Evolutionary conservation across 2,329 filamentous ascomycete species (phyloP).

Genomic region (Talaromyces funiculosus): DNA sequence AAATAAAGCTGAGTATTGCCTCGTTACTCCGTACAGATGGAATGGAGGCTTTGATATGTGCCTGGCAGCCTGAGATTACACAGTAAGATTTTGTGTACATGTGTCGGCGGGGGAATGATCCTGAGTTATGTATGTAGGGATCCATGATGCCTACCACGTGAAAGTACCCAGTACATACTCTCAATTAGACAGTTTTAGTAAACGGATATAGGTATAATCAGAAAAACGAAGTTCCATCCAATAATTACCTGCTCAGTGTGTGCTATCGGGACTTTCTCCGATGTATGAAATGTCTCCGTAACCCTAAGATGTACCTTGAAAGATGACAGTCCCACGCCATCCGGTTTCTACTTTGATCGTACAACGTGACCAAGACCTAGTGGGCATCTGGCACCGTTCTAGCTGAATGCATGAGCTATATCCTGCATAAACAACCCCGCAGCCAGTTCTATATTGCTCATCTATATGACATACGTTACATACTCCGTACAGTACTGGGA

Average conservation of each 20-base stretch:
- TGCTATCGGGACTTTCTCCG: not conserved
- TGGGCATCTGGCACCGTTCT: not conserved
- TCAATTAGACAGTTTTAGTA: not conserved
- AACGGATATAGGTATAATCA: not conserved
- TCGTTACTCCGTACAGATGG: not conserved
- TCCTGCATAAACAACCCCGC: constrained; percentile 2
- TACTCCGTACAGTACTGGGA: not conserved
- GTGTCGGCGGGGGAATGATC: not conserved
- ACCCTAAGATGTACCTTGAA: not conserved
- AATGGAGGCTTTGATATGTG: constrained; percentile 3
- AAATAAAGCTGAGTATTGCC: not conserved
- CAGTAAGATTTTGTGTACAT: not conserved
- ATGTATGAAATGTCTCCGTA: not conserved
- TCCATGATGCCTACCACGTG: not conserved
- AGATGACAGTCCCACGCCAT: not conserved
- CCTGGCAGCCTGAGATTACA: not conserved
- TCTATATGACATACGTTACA: not conserved
- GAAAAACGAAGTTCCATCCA: not conserved
- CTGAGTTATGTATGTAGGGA: not conserved
- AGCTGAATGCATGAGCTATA: not conserved
- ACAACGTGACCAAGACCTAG: not conserved
- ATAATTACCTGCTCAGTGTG: not conserved
- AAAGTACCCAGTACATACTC: not conserved
- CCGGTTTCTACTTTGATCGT: not conserved
- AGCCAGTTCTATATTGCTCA: not conserved